Evolutionary conservation across 148 eudicot genomes (phyloP).

Genomic region (Persicaria tinctoria): DNA sequence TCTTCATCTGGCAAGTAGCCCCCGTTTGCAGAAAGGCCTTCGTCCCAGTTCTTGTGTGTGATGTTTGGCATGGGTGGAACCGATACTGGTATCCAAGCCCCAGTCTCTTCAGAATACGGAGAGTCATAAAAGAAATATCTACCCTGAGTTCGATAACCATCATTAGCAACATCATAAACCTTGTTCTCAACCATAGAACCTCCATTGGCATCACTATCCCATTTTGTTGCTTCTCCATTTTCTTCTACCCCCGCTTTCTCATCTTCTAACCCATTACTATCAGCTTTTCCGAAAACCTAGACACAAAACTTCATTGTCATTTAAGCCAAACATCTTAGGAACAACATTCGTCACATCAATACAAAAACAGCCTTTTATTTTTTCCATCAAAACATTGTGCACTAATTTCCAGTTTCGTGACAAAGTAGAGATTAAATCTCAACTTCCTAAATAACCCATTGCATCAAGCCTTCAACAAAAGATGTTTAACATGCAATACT

Average conservation of each 20-base stretch:
- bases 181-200: neutral
- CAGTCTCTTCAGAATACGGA: conserved; percentile 57
- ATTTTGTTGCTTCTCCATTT: neutral
- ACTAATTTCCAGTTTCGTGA: neutral
- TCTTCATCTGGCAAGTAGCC: conserved; percentile 50
- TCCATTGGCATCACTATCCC: neutral
- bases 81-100: conserved; percentile 67
- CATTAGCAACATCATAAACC: neutral
- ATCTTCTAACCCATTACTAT: neutral
- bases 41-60: conserved; percentile 41
- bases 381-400: neutral
- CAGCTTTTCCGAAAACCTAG: neutral
- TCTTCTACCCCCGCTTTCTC: conserved; percentile 5
- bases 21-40: conserved; percentile 32
- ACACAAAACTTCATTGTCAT: neutral
- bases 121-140: conserved; percentile 55
- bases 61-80: conserved; percentile 53
- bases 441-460: neutral
- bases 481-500: neutral
- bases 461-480: neutral
- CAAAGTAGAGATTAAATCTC: neutral
- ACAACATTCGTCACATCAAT: neutral
- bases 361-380: neutral
- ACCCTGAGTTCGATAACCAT: conserved; percentile 15
- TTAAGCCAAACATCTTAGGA: neutral